These are phyloP conservation scores for Collybiopsis luxurians DNA, from an alignment of 768 basidiomycete genomes.

Conservation along the genomic window DNA sequence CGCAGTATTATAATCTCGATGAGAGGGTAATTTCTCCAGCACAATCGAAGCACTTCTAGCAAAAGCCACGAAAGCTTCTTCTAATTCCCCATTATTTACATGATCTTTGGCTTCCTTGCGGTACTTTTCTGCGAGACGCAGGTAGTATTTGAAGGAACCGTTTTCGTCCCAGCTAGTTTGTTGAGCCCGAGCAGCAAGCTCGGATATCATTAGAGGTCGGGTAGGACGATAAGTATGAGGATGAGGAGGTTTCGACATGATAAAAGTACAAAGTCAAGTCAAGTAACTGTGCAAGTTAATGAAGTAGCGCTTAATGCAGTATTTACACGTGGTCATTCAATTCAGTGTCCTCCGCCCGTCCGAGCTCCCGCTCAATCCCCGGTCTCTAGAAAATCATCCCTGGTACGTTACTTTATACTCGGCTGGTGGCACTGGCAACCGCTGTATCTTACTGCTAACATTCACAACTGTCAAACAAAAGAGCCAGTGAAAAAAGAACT, in stretches of 20 bases:
- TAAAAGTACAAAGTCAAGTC: too few species aligned
- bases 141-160: conserved; percentile 45
- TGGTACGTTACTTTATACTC: too few species aligned
- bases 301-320: too few species aligned
- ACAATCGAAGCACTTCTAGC: conserved; percentile 56
- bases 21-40: conserved; percentile 72
- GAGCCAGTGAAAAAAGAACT: too few species aligned
- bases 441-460: too few species aligned
- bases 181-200: conserved; percentile 44
- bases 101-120: conserved; percentile 36
- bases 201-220: conserved; percentile 43
- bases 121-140: conserved; percentile 44
- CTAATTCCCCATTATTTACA: conserved; percentile 38
- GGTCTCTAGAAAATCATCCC: too few species aligned
- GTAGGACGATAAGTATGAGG: conserved; percentile 8
- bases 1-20: conserved; percentile 59
- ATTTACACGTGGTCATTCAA: too few species aligned
- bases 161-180: conserved; percentile 39
- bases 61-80: conserved; percentile 50
- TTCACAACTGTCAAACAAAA: too few species aligned
- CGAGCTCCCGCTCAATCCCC: too few species aligned
- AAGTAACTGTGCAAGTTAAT: too few species aligned
- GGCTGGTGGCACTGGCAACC: too few species aligned
- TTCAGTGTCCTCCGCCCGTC: too few species aligned
- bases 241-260: not conserved